Base-by-base conservation (phyloP, 75 land plant species). In the Sequoiadendron giganteum region DNA sequence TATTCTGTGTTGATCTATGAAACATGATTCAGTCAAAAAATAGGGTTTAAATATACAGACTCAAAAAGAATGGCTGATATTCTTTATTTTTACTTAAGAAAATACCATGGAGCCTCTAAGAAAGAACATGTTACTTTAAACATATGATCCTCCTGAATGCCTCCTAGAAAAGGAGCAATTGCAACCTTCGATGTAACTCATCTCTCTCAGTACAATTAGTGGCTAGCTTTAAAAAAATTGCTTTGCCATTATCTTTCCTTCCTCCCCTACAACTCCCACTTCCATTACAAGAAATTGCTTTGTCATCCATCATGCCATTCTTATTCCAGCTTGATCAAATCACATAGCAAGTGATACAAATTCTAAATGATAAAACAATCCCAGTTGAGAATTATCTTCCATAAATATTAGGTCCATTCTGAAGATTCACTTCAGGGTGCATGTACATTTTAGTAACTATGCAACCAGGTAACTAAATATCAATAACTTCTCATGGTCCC, bases 161-260 rank as follows among this genome's bases (percentile, higher is more conserved):
- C 14, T 75, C 77, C 52, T n/a, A 45, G 13, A 82, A 45, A 45
- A 30, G 47, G 43, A 82, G 30, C 84, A 82, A 82, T 45, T 42
- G 30, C 84, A 45, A 45, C 84, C 30, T 82, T 45, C 1, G 48
- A 28, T 10, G 14, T 82, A 47, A 45, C 84, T 82, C 84, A 3
- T 45, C 43, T n/a, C 52, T 42, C 47, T 49, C 52, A 47, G 48
- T n/a, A 45, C 42, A 82, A 28, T 82, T 82, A n/a, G 52, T 47
- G 84, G 84, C 84, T 82, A 82, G 84, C 84, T 82, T 49, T 47
- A 47, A 82, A 82, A 82, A 82, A 47, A 47, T 75, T 82, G 84
- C 84, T 82, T 82, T 47, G 84, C 84, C 84, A 47, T 82, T 30
- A 25, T 28, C 48, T 13, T 82, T 25, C 43, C 52, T 45, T n/a